phyloP scores from a whole-genome alignment of 306 rosid genomes.

The Ammopiptanthus mongolicus region DNA sequence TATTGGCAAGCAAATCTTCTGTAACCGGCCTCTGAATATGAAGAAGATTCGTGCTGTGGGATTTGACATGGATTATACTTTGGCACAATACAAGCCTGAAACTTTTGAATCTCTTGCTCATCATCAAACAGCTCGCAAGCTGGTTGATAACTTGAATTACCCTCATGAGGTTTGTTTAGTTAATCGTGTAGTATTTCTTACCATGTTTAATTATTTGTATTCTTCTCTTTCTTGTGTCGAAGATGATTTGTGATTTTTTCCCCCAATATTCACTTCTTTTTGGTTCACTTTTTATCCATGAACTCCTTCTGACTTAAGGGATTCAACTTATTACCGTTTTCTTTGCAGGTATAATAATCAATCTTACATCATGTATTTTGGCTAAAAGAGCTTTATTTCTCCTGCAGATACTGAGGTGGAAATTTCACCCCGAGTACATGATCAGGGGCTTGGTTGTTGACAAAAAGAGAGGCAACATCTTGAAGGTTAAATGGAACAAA shows the following conservation, averaged over 20 bases:
- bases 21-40: conserved; percentile 96
- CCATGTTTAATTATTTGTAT: neutral
- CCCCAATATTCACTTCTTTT: neutral
- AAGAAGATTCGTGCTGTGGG: conserved; percentile 88
- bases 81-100: conserved; percentile 95
- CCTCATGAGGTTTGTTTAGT: conserved; percentile 66
- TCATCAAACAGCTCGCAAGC: conserved; percentile 75
- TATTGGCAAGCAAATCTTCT: conserved; percentile 76
- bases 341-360: too few species aligned
- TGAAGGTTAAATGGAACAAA: conserved; percentile 80
- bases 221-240: neutral
- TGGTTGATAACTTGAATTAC: conserved; percentile 83
- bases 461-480: conserved; percentile 92
- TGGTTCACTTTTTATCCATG: too few species aligned
- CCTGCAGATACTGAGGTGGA: conserved; percentile 75
- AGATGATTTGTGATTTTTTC: neutral
- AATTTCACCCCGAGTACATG: conserved; percentile 90
- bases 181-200: neutral
- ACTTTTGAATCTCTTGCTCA: conserved; percentile 95
- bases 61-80: conserved; percentile 97
- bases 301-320: too few species aligned
- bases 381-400: conserved; percentile 18
- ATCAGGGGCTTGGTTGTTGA: conserved; percentile 98
- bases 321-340: too few species aligned
- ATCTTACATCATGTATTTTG: conserved; percentile 17